A percentile compares a stretch with the other conserved stretches of the same genome.
Conservation (phyloP, 805 yeast genomes). For the Metschnikowia hibisci region DNA sequence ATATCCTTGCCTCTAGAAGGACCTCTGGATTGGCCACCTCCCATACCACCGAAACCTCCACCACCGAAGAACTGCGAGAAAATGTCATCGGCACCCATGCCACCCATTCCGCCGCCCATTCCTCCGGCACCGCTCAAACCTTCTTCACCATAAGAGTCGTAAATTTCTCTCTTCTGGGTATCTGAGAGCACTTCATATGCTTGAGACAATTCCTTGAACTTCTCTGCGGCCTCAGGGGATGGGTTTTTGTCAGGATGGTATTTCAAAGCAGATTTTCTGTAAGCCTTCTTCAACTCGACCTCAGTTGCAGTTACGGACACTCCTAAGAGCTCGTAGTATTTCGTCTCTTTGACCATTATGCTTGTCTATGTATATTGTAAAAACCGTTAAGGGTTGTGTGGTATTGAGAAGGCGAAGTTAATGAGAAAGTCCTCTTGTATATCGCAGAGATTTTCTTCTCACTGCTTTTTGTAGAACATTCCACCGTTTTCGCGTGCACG, state of each 20-base stretch:
- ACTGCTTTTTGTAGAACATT: constrained; percentile 18
- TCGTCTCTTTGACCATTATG: constrained; percentile 74
- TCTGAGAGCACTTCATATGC: constrained; percentile 90
- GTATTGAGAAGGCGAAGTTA: background rate
- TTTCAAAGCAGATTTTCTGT: constrained; percentile 75
- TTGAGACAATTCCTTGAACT: constrained; percentile 83
- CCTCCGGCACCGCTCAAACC: constrained; percentile 57
- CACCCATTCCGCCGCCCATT: constrained; percentile 47
- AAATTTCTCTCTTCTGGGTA: constrained; percentile 79
- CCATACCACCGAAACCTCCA: constrained; percentile 55
- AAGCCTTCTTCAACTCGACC: constrained; percentile 73
- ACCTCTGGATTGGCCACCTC: constrained; percentile 62
- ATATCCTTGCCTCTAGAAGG: constrained; percentile 90
- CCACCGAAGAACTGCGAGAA: constrained; percentile 80
- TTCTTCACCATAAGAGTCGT: constrained; percentile 90
- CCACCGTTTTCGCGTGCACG: constrained; percentile 21
- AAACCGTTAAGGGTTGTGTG: background rate
- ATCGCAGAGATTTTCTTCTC: constrained; percentile 17
- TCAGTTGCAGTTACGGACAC: constrained; percentile 68
- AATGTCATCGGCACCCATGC: constrained; percentile 64
- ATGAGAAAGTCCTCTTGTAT: background rate
- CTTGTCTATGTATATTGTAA: background rate
- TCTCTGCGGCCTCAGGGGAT: constrained; percentile 85
- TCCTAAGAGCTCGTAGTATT: constrained; percentile 69
- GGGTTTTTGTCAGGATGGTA: constrained; percentile 72